These are phyloP conservation scores for Ammopiptanthus mongolicus DNA, from an alignment of 306 rosid species.

Conservation along the genomic window DNA sequence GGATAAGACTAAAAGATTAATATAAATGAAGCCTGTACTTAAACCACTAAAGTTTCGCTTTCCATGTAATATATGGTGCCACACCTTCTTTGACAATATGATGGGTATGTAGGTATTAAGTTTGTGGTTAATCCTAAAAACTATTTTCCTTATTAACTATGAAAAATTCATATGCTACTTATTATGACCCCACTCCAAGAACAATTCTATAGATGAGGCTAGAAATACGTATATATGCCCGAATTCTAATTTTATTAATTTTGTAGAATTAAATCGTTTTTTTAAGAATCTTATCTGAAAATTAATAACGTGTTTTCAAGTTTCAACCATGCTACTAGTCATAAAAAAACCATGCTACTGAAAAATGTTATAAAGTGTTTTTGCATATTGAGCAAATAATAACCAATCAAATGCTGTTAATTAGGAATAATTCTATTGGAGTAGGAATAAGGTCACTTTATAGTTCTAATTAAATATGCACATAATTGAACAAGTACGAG, in stretches of 20 bases:
- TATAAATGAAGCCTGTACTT: neutral
- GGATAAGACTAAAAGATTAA: neutral
- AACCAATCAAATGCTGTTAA: neutral
- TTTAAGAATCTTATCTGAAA: neutral
- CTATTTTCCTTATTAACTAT: neutral
- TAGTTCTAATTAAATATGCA: neutral
- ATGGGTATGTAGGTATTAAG: neutral
- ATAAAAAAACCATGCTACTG: too few relatives aligned
- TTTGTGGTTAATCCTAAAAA: neutral
- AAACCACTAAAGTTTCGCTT: neutral
- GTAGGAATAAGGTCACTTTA: slow-evolving; percentile 1
- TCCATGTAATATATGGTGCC: neutral
- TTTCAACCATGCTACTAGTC: neutral
- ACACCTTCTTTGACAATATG: neutral
- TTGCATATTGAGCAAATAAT: neutral
- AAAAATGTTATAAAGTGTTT: neutral
- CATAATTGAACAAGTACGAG: slow-evolving; percentile 27
- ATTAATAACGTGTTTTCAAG: neutral
- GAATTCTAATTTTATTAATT: neutral
- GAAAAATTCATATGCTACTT: neutral
- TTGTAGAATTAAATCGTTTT: neutral
- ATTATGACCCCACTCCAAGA: neutral
- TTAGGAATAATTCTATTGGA: slow-evolving; percentile 17
- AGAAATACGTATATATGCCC: neutral
- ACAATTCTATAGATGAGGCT: neutral